phyloP scores from a whole-genome alignment of 495 filamentous ascomycete genomes.

The Aspergillus indologenus region DNA sequence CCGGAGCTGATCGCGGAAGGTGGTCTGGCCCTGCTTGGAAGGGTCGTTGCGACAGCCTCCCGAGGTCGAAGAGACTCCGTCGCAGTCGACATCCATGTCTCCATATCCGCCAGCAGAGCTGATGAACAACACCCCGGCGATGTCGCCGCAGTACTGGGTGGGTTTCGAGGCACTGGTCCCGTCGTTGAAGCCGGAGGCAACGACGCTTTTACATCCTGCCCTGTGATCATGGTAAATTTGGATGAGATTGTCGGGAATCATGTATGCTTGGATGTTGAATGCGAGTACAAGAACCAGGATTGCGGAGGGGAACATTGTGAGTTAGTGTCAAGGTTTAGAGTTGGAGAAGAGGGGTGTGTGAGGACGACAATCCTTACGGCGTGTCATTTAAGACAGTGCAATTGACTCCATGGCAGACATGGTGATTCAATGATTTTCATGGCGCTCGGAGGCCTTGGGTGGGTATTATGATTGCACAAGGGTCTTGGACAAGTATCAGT shows the following conservation, averaged over 20 bases:
- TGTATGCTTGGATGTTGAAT: slow-evolving; percentile 14
- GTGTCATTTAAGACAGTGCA: no score
- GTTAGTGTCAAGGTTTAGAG: no score
- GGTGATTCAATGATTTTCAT: no score
- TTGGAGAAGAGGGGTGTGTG: no score
- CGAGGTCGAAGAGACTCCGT: slow-evolving; percentile 49
- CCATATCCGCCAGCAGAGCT: slow-evolving; percentile 22
- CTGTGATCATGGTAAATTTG: slow-evolving; percentile 31
- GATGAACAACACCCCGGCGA: slow-evolving; percentile 29
- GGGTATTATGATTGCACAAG: no score
- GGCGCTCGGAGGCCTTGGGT: no score
- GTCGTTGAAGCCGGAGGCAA: slow-evolving; percentile 28
- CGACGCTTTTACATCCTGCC: slow-evolving; percentile 24
- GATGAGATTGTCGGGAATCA: slow-evolving; percentile 28
- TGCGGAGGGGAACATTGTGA: not conserved
- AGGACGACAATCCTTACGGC: no score
- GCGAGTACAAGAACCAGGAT: not conserved
- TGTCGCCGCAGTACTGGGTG: slow-evolving; percentile 31
- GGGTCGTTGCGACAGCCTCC: slow-evolving; percentile 51
- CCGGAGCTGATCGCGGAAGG: slow-evolving; percentile 48
- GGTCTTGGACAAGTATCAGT: no score
- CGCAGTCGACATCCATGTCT: slow-evolving; percentile 67
- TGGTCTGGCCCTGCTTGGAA: slow-evolving; percentile 52
- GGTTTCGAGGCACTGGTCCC: slow-evolving; percentile 14
- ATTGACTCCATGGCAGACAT: no score